These are phyloP conservation scores for Cucumis sativus DNA, from an alignment of 306 rosid genomes.

Conservation along the genomic window DNA sequence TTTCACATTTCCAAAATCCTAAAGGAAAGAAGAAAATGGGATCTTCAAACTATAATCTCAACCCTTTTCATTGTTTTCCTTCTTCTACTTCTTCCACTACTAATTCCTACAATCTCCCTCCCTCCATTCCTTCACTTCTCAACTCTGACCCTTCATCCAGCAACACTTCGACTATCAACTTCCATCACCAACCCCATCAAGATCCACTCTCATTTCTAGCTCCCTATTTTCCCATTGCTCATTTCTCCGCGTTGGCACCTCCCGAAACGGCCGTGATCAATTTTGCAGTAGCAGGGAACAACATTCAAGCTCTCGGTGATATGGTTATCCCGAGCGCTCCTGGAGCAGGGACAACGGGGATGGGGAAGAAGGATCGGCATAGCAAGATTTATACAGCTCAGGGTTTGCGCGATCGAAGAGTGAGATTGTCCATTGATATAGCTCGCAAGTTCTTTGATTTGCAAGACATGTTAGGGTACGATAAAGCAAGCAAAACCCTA, in stretches of 20 bases:
- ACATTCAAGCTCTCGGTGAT: not conserved
- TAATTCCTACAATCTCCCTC: slow-evolving; percentile 6
- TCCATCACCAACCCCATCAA: slow-evolving; percentile 6
- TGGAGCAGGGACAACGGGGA: slow-evolving; percentile 7
- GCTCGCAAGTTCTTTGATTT: slow-evolving; percentile 93
- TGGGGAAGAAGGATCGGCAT: slow-evolving; percentile 63
- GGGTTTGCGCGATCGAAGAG: slow-evolving; percentile 81
- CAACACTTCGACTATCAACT: not conserved
- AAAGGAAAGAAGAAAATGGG: slow-evolving; percentile 19
- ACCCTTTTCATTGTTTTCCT: slow-evolving; percentile 31
- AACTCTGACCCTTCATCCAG: not conserved
- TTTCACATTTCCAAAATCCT: slow-evolving; percentile 10
- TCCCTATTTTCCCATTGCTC: not conserved
- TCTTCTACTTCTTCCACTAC: slow-evolving; percentile 1
- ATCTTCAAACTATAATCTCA: slow-evolving; percentile 23
- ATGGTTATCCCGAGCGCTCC: not conserved
- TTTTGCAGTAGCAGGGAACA: not conserved
- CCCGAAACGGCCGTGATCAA: slow-evolving; percentile 3
- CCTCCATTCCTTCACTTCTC: not conserved
- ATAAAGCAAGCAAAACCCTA: slow-evolving; percentile 85
- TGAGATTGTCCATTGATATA: slow-evolving; percentile 66
- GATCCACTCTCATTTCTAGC: slow-evolving; percentile 17
- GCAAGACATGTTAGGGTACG: slow-evolving; percentile 92
- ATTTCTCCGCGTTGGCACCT: not conserved
- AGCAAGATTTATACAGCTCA: slow-evolving; percentile 91